phyloP scores from a whole-genome alignment of 257 asterid species.

The Penstemon davidsonii region DNA sequence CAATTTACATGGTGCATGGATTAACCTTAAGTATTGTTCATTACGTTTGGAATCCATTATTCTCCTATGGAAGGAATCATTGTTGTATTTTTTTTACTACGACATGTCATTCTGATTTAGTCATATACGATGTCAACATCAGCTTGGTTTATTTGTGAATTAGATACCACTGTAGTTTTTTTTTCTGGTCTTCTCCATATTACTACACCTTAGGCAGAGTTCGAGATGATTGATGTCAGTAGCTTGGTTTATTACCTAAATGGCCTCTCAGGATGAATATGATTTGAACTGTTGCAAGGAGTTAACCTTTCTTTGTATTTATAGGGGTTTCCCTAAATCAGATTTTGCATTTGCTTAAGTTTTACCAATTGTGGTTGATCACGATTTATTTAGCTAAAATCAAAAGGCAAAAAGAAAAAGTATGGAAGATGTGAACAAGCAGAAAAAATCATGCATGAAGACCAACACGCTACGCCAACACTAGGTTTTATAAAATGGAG shows the following conservation, averaged over 20 bases:
- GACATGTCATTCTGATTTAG: not conserved
- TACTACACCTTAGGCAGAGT: too few species aligned
- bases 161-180: not conserved
- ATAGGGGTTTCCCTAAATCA: not conserved
- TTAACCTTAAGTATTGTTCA: too few species aligned
- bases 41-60: too few species aligned
- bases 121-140: not conserved
- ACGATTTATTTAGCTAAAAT: not conserved
- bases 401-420: not conserved
- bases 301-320: not conserved
- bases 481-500: not conserved
- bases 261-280: not conserved
- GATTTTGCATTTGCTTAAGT: not conserved
- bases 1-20: too few species aligned
- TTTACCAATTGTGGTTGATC: not conserved
- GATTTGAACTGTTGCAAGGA: conserved; percentile 2
- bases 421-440: not conserved
- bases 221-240: too few species aligned
- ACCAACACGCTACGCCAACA: not conserved
- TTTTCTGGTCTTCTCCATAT: not conserved
- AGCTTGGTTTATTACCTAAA: too few species aligned
- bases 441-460: not conserved
- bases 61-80: too few species aligned
- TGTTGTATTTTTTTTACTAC: too few species aligned
- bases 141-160: not conserved